phyloP scores from a whole-genome alignment of 2,329 filamentous ascomycete genomes.

The Ramichloridium luteum region DNA sequence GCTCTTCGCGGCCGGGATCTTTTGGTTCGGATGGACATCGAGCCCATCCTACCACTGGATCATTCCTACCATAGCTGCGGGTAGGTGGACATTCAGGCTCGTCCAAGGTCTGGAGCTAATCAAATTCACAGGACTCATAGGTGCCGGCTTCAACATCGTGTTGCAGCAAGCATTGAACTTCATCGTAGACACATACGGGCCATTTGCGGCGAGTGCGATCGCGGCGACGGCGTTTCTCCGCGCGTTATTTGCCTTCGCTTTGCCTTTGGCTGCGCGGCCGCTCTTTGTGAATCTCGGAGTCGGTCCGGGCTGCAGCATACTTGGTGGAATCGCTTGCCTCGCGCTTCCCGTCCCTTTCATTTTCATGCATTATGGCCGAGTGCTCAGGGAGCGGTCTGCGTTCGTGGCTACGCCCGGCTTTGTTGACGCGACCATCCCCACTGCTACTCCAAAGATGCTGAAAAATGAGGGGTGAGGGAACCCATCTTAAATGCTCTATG shows the following conservation, averaged over 20 bases:
- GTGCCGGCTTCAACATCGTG: slow-evolving; percentile 33
- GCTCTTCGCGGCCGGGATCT: slow-evolving; percentile 22
- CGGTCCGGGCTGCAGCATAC: slow-evolving; percentile 28
- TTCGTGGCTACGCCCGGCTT: no score
- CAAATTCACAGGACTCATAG: no score
- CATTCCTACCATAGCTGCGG: no score
- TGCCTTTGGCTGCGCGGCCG: slow-evolving; percentile 23
- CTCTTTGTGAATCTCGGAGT: slow-evolving; percentile 30
- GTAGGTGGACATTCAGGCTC: no score
- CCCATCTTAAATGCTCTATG: no score
- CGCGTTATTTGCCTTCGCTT: slow-evolving; percentile 29
- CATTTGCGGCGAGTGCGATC: slow-evolving; percentile 37
- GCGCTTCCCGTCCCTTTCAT: slow-evolving; percentile 32
- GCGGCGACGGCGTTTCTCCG: slow-evolving; percentile 38
- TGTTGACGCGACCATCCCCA: no score
- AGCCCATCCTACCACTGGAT: slow-evolving; percentile 26
- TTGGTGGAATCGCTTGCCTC: slow-evolving; percentile 28
- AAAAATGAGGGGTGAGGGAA: no score
- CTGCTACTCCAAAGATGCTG: no score
- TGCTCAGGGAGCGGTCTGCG: slow-evolving; percentile 31
- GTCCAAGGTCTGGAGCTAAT: no score
- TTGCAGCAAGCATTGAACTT: slow-evolving; percentile 37
- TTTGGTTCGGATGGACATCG: slow-evolving; percentile 25
- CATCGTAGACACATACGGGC: slow-evolving; percentile 23
- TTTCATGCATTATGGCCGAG: slow-evolving; percentile 31